A percentile compares a stretch with the other conserved stretches of the same genome.
Evolutionary conservation across 1,139 yeast species (phyloP).

Genomic region (Candida dubliniensis): DNA sequence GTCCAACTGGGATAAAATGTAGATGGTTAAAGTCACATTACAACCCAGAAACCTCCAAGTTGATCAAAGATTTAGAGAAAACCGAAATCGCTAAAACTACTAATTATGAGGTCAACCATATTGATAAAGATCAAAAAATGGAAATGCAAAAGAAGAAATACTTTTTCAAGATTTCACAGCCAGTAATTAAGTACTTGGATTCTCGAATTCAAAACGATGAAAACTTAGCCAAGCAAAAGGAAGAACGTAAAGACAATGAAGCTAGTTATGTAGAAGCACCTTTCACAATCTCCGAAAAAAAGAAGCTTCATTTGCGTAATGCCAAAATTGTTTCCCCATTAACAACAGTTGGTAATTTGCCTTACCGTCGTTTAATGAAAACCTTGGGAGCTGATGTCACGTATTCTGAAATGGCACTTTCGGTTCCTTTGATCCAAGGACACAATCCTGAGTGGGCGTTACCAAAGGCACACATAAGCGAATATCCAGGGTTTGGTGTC

Average conservation of each 20-base stretch:
- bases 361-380: slow-evolving; percentile 91
- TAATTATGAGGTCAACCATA: slow-evolving; percentile 67
- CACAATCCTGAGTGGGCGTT: slow-evolving; percentile 96
- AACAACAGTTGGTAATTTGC: slow-evolving; percentile 96
- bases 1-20: slow-evolving; percentile 92
- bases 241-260: slow-evolving; percentile 30
- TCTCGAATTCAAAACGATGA: slow-evolving; percentile 40
- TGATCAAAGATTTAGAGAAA: slow-evolving; percentile 44
- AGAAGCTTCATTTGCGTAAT: slow-evolving; percentile 59
- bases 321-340: slow-evolving; percentile 93
- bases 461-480: slow-evolving; percentile 82
- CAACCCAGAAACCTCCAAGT: slow-evolving; percentile 44
- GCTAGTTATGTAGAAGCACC: slow-evolving; percentile 69
- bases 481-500: slow-evolving; percentile 87
- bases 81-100: slow-evolving; percentile 30
- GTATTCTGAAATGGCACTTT: slow-evolving; percentile 92
- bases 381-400: slow-evolving; percentile 90
- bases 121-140: slow-evolving; percentile 52
- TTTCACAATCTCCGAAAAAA: slow-evolving; percentile 80
- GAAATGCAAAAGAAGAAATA: slow-evolving; percentile 64
- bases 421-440: slow-evolving; percentile 85
- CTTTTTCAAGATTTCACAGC: slow-evolving; percentile 54
- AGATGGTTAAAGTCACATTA: slow-evolving; percentile 85
- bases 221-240: slow-evolving; percentile 32
- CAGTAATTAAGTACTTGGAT: slow-evolving; percentile 57